These are phyloP conservation scores for Xylaria sp. DNA, from an alignment of 2,329 filamentous ascomycete genomes.

Conservation along the genomic window DNA sequence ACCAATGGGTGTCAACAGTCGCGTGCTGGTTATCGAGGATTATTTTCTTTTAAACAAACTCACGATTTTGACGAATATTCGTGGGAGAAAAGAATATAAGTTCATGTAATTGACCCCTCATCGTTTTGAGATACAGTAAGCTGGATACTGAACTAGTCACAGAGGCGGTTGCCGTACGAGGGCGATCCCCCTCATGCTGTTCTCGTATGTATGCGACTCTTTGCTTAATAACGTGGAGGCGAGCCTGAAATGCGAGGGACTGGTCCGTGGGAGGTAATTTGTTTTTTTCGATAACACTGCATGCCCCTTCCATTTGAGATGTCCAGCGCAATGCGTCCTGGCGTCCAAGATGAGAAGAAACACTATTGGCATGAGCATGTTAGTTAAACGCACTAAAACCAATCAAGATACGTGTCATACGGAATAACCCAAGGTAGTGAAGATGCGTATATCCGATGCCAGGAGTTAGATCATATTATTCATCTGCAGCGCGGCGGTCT, in stretches of 20 bases:
- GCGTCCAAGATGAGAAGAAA: constrained; percentile 50
- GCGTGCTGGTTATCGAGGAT: not conserved
- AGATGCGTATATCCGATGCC: too few species aligned
- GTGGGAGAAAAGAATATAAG: constrained; percentile 44
- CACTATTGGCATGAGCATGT: constrained; percentile 20
- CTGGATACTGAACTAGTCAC: constrained; percentile 32
- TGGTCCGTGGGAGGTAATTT: constrained; percentile 45
- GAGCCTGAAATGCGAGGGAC: constrained; percentile 50
- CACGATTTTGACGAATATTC: constrained; percentile 37
- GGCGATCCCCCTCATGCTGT: constrained; percentile 42
- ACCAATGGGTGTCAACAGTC: constrained; percentile 24
- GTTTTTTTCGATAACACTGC: constrained; percentile 44
- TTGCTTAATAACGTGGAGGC: constrained; percentile 50
- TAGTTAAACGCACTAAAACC: not conserved
- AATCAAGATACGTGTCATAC: too few species aligned
- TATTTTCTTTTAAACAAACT: constrained; percentile 1
- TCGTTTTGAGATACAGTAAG: constrained; percentile 46
- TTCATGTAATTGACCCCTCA: constrained; percentile 49
- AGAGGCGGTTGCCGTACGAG: constrained; percentile 17
- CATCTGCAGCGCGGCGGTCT: too few species aligned
- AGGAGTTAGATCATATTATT: too few species aligned
- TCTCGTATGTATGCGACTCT: constrained; percentile 47
- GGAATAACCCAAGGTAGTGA: too few species aligned
- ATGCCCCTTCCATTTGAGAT: constrained; percentile 52
- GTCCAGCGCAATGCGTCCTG: constrained; percentile 52